Base-by-base conservation (phyloP, 495 filamentous ascomycete species). In the Letharia lupina region DNA sequence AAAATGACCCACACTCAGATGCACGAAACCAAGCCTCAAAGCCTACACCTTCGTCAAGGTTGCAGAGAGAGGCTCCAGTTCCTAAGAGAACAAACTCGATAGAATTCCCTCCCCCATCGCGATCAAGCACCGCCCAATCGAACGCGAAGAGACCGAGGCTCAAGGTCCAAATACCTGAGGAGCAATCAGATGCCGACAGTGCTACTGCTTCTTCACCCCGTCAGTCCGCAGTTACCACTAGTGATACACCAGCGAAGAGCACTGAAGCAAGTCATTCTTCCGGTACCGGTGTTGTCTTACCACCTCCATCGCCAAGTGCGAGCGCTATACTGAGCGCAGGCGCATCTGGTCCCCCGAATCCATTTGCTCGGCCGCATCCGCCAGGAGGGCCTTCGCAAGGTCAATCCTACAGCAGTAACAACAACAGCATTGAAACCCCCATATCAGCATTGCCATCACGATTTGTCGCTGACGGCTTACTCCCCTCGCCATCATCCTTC, bases 401-500 rank as follows among this genome's bases (percentile, higher is more conserved):
- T 50, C 86, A 83, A 68, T 86, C 80, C 63, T 83, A 78, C 62
- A 70, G 62, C 33, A 63, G 64, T 54, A 54, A 23, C 33, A 86
- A 84, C 64, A 90, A 89, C 73, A 88, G 90, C 68, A 93, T 92
- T 67, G 92, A 97, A 70, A 98, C 94, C 6, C 94, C 94, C 0
- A 93, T 96, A n/a, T 97, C 93, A n/a, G 93, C 94, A 4, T 81
- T 98, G 11, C 94, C 94, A 3, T 94, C 90, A 60, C 84, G 93
- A 35, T 97, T 98, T 74, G 86, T 96, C 56, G 87, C 86, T 39
- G 88, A 90, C 69, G 88, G 89, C 11, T 84, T 95, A 41, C 81
- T 97, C 31, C 93, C 94, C 2, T 91, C 88, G 52, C 94, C 94
- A 4, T 91, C 86, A 63, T 89, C 84, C 67, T 97, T 98, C 77